Evolutionary conservation across 176 grass and related monocot genomes (phyloP), one percentile per base, ranked within the genome.

Genomic region (Oropetium thomaeum): DNA sequence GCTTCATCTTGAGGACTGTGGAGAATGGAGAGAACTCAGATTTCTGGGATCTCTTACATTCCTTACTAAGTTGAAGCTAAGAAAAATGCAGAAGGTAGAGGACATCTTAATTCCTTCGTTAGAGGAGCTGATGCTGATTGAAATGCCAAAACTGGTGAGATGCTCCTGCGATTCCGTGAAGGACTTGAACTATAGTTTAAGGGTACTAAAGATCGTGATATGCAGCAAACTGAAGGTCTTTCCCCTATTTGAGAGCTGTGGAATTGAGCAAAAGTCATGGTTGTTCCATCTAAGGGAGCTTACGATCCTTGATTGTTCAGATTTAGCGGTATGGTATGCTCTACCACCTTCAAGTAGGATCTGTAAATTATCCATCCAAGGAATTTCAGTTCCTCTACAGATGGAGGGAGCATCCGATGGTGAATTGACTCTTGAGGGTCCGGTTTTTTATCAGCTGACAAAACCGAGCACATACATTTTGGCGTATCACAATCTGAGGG

Each of bases 1-100:
- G 0, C 71, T 87, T 66, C 43, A 28, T 81, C 66, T 92, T 22
- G 39, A 67, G 3, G 1, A 61, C 32, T 87, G 85, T 76, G 14
- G 15, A 47, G 11, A 26, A 10, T 85, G 52, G 76, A 26, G 52
- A 45, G 10, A 0, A 30, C 66, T 84, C 30, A 40, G 62, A 7
- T 79, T 63, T n/a, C 29, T 91, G 0, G 33, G 65, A 17, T 14
- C 6, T 4, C 31, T 91, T 13, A 10, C 22, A 0, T 69, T 54
- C 5, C 80, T 89, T 13, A 37, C 1, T 22, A 68, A 69, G 47
- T 6, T 89, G 16, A 25, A 16, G 45, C 11, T 84, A 58, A n/a
- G 20, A 1, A 17, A 33, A 5, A 54, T 79, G 35, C 0, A 0
- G 10, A 16, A 60, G 10, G 26, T 80, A 62, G 70, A 0, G 10